Conservation (phyloP, 176 grass and related monocot genomes). For the Alopecurus myosuroides region DNA sequence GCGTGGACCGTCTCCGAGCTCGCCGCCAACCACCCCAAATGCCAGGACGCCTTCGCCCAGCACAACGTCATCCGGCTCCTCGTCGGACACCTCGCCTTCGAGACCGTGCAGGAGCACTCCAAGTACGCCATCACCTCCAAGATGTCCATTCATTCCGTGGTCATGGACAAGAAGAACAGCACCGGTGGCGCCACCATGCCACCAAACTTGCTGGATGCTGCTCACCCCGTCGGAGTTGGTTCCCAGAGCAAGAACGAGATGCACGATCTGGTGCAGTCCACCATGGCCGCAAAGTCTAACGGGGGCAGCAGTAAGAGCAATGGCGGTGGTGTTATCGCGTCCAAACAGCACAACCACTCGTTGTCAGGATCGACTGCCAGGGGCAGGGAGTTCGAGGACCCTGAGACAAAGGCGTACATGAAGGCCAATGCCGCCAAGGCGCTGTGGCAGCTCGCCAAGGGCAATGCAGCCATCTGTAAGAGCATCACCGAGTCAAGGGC, state of each 20-base stretch:
- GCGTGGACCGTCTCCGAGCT: slow-evolving; percentile 91
- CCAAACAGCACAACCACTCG: slow-evolving; percentile 45
- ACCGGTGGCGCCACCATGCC: neutral
- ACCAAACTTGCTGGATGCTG: slow-evolving; percentile 24
- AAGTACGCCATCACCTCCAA: slow-evolving; percentile 78
- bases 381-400: slow-evolving; percentile 79
- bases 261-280: slow-evolving; percentile 71
- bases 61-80: slow-evolving; percentile 74
- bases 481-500: slow-evolving; percentile 98
- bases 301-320: slow-evolving; percentile 21
- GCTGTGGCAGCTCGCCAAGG: slow-evolving; percentile 75
- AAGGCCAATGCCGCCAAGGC: slow-evolving; percentile 96
- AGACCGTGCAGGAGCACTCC: slow-evolving; percentile 95
- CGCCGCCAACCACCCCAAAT: slow-evolving; percentile 67
- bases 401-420: slow-evolving; percentile 82
- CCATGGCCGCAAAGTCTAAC: slow-evolving; percentile 62
- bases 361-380: slow-evolving; percentile 57
- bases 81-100: slow-evolving; percentile 83
- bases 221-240: neutral
- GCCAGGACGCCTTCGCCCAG: slow-evolving; percentile 78
- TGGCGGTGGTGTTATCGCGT: neutral
- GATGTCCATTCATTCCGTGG: slow-evolving; percentile 73
- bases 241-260: slow-evolving; percentile 67
- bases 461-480: slow-evolving; percentile 80
- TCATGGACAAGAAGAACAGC: slow-evolving; percentile 87